These are phyloP conservation scores for Calonectria hawksworthii DNA, from an alignment of 2,329 filamentous ascomycete genomes.

Conservation along the genomic window DNA sequence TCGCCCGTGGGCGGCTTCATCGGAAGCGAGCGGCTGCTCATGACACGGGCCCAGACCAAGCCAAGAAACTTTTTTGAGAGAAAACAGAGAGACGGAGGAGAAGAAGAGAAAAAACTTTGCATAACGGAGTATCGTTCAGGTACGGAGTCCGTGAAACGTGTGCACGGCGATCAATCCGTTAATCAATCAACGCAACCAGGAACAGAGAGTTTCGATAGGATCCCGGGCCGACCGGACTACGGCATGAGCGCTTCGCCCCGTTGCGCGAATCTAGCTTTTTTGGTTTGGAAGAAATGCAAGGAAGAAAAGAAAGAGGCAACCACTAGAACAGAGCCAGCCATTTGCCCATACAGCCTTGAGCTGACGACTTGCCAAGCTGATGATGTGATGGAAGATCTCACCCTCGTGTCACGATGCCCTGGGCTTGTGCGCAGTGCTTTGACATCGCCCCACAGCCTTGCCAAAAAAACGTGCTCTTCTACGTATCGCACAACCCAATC, in stretches of 20 bases:
- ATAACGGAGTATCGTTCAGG: background rate
- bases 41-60: background rate
- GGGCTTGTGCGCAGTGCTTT: constrained; percentile 7
- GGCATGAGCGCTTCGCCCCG: constrained; percentile 26
- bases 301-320: background rate
- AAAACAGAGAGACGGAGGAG: constrained; percentile 1
- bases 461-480: constrained; percentile 30
- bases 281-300: background rate
- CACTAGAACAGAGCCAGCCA: background rate
- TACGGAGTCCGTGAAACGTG: background rate
- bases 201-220: constrained; percentile 1
- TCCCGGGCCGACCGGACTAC: constrained; percentile 13
- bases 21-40: constrained; percentile 37
- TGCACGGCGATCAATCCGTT: constrained; percentile 14
- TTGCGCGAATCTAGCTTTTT: background rate
- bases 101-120: background rate
- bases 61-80: constrained; percentile 1
- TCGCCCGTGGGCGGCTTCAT: constrained; percentile 36
- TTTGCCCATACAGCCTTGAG: background rate
- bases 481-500: constrained; percentile 41
- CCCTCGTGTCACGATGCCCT: constrained; percentile 15
- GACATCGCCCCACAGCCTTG: constrained; percentile 33
- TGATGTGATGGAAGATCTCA: constrained; percentile 15
- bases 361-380: constrained; percentile 9
- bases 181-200: constrained; percentile 28